Base-by-base conservation (phyloP, 2,329 filamentous ascomycete species). In the Dactylella cylindrospora region DNA sequence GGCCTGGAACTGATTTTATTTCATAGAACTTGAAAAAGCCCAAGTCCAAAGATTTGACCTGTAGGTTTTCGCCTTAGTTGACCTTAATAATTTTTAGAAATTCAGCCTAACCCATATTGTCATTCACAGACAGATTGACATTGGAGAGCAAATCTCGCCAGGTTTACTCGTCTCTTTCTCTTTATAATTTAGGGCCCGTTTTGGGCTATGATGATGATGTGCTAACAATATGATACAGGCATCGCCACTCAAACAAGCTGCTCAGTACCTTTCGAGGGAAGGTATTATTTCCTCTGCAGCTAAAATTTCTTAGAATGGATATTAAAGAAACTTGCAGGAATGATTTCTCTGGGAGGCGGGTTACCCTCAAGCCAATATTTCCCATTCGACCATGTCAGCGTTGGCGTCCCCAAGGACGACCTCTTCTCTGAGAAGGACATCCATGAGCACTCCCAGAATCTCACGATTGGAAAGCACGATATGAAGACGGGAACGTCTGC, bases 271-370 rank as follows among this genome's bases (percentile, higher is more conserved):
- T n/a, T 54, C 50, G 12, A 40, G 32, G 36, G 50, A 64, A 51
- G 59, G 59, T 64, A 29, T 31, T n/a, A 17, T 55, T 23, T 15
- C 9, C 25, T 13, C 12, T 8, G 23, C 15, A 10, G 8, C 12
- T 22, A 35, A 6, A 5, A 26, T 39, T 8, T 23, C 6, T 23
- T n/a, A 20, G 13, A 40, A 41, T n/a, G 25, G 9, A 20, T n/a
- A 25, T 5, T 2, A 31, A 47, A 25, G 15, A 4, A 3, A 41
- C 17, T 17, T 26, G 25, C 32, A 73, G 75, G 86, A 12, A 75
- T 96, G 59, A 93, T 98, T 70, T 95, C 90, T 1, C 83, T 98
- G 1, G 93, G 93, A 51, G 93, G 93, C 45, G 93, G 93, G 2
- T 77, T 98, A 15, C 93, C 93, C 3, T 90, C 88, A 10, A 82